phyloP scores from a whole-genome alignment of 2,329 filamentous ascomycete genomes.

The Leptographium procerum region DNA sequence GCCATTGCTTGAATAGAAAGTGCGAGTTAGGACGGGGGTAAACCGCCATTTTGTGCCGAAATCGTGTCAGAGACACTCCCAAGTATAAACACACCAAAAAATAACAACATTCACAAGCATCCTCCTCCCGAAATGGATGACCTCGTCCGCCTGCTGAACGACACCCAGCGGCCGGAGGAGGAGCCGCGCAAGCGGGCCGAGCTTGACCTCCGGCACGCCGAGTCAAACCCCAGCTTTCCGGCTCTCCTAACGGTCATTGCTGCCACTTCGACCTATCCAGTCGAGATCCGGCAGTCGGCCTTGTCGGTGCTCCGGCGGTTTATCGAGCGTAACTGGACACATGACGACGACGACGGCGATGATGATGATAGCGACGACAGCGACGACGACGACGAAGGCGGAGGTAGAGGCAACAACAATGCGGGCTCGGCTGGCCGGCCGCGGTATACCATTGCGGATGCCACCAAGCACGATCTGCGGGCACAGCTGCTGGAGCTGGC shows the following conservation, averaged over 20 bases:
- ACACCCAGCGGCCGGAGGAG: constrained; percentile 70
- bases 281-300: constrained; percentile 71
- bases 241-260: constrained; percentile 71
- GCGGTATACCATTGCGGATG: constrained; percentile 57
- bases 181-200: constrained; percentile 77
- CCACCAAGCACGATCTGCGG: constrained; percentile 62
- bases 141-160: constrained; percentile 75
- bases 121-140: constrained; percentile 59
- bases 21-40: too few species aligned
- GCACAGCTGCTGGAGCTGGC: constrained; percentile 66
- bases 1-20: not conserved
- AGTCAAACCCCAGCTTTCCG: constrained; percentile 61
- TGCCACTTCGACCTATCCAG: constrained; percentile 59
- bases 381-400: constrained; percentile 9
- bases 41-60: too few species aligned
- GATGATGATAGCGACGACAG: constrained; percentile 58
- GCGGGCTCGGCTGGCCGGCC: constrained; percentile 16
- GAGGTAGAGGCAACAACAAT: not conserved
- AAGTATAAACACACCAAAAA: not conserved
- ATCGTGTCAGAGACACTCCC: too few species aligned
- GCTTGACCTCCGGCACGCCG: constrained; percentile 62
- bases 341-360: constrained; percentile 60
- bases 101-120: not conserved
- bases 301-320: constrained; percentile 72
- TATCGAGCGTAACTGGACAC: constrained; percentile 75